Evolutionary conservation across 2,329 filamentous ascomycete species (phyloP), one percentile per base, ranked within the genome.

Genomic region (Aspergillus sp.): DNA sequence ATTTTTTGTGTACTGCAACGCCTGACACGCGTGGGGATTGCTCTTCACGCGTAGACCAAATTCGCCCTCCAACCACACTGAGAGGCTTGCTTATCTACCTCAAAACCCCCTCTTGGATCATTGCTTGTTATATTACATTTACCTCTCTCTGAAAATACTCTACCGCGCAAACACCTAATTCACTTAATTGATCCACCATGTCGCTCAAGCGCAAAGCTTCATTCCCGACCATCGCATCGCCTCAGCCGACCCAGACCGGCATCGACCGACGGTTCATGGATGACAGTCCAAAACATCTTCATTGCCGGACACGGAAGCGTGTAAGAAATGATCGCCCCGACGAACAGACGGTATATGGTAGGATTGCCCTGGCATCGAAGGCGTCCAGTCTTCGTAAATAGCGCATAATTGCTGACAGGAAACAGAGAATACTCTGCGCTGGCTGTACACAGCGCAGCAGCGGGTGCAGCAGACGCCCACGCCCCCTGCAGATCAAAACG

Each of bases 161-260:
- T 38, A 38, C 9, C 15, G 9, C 9, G 28, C 11, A 7, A n/a
- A 23, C 31, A 50, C 23, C 49, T 46, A 54, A 47, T 31, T 31
- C n/a, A 11, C 53, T 50, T 38, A 53, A 43, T 38, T 56, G 53
- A 45, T 23, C 19, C 25, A 61, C 48, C n/a, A 87, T 87, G 85
- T 77, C 79, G 23, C 76, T 83, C 72, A 88, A 88, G 73, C 84
- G 85, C 71, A 88, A 87, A 72, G 83, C 84, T 49, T 85, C 84
- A 47, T 79, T 81, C 64, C 80, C 83, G 17, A 78, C 71, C 15
- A 65, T 82, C 19, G 70, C 80, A 41, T 78, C 81, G 48, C 74
- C 77, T 41, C 76, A 76, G 71, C 59, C 66, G 61, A 52, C 71
- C 57, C 64, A 60, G 64, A 63, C 67, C 52, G 48, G 61, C 38